Evolutionary conservation across 768 basidiomycete genomes (phyloP).

Genomic region (Podaxis sp.): DNA sequence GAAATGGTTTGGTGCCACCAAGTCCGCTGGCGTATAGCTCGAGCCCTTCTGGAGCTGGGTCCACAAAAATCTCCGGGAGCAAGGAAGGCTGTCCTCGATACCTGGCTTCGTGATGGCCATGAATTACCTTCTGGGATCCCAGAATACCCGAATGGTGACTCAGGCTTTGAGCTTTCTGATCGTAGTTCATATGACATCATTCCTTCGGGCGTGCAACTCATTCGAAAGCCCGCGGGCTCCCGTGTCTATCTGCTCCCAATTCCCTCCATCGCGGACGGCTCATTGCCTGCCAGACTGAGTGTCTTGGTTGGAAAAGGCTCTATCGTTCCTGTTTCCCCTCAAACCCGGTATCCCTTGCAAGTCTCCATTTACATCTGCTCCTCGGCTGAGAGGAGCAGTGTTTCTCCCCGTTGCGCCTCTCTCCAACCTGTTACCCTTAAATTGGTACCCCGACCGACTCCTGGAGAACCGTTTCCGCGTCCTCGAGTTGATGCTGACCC

Average conservation of each 20-base stretch:
- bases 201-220: slow-evolving; percentile 35
- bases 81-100: slow-evolving; percentile 46
- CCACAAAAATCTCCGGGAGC: slow-evolving; percentile 24
- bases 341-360: slow-evolving; percentile 41
- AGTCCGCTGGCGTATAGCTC: slow-evolving; percentile 85
- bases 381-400: slow-evolving; percentile 18
- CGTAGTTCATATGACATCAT: slow-evolving; percentile 36
- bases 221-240: slow-evolving; percentile 42
- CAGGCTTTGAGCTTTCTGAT: slow-evolving; percentile 22
- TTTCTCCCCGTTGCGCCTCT: slow-evolving; percentile 35
- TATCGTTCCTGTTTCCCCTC: slow-evolving; percentile 50
- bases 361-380: slow-evolving; percentile 50
- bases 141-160: neutral
- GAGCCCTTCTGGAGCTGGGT: slow-evolving; percentile 72
- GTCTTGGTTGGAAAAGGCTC: slow-evolving; percentile 65
- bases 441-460: slow-evolving; percentile 62
- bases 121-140: slow-evolving; percentile 33
- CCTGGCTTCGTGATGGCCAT: slow-evolving; percentile 70
- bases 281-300: slow-evolving; percentile 35
- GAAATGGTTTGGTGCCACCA: slow-evolving; percentile 99
- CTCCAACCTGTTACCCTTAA: slow-evolving; percentile 50
- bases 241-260: slow-evolving; percentile 55
- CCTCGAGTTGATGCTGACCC: slow-evolving; percentile 64
- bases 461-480: slow-evolving; percentile 57
- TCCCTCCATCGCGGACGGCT: slow-evolving; percentile 19